Base-by-base conservation (phyloP, 1,284 basidiomycete species). In the Stygiomarasmius scandens region DNA sequence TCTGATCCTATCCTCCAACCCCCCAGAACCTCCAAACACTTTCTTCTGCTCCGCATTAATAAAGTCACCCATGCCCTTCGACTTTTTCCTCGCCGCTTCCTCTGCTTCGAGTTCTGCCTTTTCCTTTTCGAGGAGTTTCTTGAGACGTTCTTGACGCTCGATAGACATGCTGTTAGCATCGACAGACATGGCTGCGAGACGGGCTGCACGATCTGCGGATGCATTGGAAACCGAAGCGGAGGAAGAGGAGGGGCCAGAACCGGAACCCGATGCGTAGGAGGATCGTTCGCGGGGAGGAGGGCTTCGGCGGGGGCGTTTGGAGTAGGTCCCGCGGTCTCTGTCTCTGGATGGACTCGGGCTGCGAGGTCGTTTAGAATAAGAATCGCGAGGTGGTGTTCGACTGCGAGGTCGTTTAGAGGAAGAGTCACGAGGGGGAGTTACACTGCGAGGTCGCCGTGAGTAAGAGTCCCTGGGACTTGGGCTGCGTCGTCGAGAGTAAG, bases 121-220 rank as follows among this genome's bases (percentile, higher is more conserved):
- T 71, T 93, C 90, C 67, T 82, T 84, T 67, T 85, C 87, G 38
- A 90, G 72, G 54, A 92, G 70, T 11, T 72, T 73, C 1, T 82
- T 76, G 10, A 93, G 74, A 41, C 88, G 84, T 62, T 85, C 81
- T 61, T 87, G 82, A n/a, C 93, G 83, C 55, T 92, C 86, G 1
- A 70, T 67, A 38, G 81, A 79, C 77, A 95, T 79, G 16, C 74
- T 69, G 24, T 77, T 71, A 1, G 95, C 95, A 61, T 90, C 84
- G 1, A 81, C 71, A 24, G 87, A 76, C 95, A 98, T 97, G 10
- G 92, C 90, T 0, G 92, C 94, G 19, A 98, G 79, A 29, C 90
- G 87, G 22, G 92, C 90, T 2, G 87, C 87, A 29, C 94, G 90
- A 54, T 90, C 86, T 1, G 84, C 81, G 3, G 69, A 71, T n/a